Base-by-base conservation (phyloP, 192 early-diverging fungal genomes). In the Funneliformis mosseae region DNA sequence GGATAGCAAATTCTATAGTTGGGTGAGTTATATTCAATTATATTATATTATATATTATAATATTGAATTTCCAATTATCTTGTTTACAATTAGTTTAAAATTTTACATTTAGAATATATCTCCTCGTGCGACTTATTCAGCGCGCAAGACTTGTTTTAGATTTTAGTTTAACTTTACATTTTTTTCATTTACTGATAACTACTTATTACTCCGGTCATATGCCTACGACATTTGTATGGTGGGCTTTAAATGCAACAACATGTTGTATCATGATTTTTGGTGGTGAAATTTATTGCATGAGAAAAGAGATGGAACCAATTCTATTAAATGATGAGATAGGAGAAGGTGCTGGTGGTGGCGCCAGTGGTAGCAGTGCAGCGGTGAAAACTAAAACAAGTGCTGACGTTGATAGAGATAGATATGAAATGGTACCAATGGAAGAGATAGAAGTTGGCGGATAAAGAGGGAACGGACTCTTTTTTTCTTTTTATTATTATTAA, bases 211-310 rank as follows among this genome's bases (percentile, higher is more conserved):
- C 85, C 45, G 83, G 88, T 7, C 84, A 83, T 33, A 28, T 96
- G n/a, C 94, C 95, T 2, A 85, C 85, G 18, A 84, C 85, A 28
- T 84, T 91, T 28, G 66, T 90, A 14, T 96, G 93, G 93, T 96
- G 93, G 92, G 55, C 90, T 16, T 68, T 89, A 16, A 87, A 92
- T 60, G 41, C 88, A 12, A 78, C 85, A 12, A 87, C 90, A 3
- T 79, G 87, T 11, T 79, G 83, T 0, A 86, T 92, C 50, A 91
- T 94, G 88, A 88, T 92, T 10, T 81, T 95, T 66, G 94, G 93
- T 9, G 93, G 92, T 21, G 94, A 96, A 81, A 90, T 94, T 82
- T 88, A 93, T 66, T 96, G 95, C 80, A 93, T 94, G 92, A 89
- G 89, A 69, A 81, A 86, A 80, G 95, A 96, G 78, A 89, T 96